phyloP scores from a whole-genome alignment of 352 stramenopile species.

The Globisporangium nodosum region DNA sequence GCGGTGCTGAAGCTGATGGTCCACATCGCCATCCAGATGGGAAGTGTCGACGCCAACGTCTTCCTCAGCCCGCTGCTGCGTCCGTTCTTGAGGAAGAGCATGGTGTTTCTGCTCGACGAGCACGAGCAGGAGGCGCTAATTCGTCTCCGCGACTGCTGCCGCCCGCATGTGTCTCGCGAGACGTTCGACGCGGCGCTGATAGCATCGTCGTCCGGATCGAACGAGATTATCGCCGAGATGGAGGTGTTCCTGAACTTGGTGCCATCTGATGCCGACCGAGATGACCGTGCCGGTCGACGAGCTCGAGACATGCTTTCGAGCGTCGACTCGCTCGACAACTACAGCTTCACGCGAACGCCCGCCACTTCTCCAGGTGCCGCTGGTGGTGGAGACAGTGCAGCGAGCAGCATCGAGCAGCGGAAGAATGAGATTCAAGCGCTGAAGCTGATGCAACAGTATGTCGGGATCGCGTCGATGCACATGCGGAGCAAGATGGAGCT shows the following conservation, averaged over 20 bases:
- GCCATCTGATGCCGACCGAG: slow-evolving; percentile 24
- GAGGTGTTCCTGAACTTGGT: slow-evolving; percentile 28
- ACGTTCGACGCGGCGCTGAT: slow-evolving; percentile 80
- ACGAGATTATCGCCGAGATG: slow-evolving; percentile 54
- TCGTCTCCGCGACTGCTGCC: slow-evolving; percentile 56
- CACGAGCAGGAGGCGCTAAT: slow-evolving; percentile 41
- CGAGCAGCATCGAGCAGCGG: slow-evolving; percentile 51
- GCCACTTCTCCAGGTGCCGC: slow-evolving; percentile 3
- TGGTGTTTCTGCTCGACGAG: slow-evolving; percentile 72
- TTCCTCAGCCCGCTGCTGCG: slow-evolving; percentile 88
- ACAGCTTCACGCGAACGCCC: slow-evolving; percentile 22
- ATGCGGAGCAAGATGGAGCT: slow-evolving; percentile 88
- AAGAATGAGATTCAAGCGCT: slow-evolving; percentile 77
- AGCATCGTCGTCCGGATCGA: slow-evolving; percentile 42
- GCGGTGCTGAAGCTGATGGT: slow-evolving; percentile 84
- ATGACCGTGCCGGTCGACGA: slow-evolving; percentile 16
- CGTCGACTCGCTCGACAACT: slow-evolving; percentile 63
- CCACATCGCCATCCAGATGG: slow-evolving; percentile 80
- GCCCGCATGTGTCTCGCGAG: slow-evolving; percentile 70
- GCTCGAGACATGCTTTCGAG: slow-evolving; percentile 53
- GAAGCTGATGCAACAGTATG: slow-evolving; percentile 86
- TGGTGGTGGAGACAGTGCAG: neutral
- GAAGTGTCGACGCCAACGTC: slow-evolving; percentile 88
- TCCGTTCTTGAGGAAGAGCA: slow-evolving; percentile 85
- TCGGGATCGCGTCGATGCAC: slow-evolving; percentile 83